Evolutionary conservation across 495 filamentous ascomycete species (phyloP).

Genomic region (Aspergillus heteromorphus): DNA sequence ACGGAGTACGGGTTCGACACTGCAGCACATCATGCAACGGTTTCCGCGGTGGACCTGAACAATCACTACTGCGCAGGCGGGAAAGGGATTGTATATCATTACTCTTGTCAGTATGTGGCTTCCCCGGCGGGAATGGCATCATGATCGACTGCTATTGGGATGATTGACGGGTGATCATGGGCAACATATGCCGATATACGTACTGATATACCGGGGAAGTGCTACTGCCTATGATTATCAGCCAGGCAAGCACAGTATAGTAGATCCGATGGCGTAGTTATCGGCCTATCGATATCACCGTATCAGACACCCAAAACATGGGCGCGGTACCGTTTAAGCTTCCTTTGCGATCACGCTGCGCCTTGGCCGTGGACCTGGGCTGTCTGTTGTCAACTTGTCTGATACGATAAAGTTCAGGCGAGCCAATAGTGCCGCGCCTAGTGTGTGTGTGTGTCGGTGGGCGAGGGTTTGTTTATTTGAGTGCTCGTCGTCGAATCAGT

Average conservation of each 20-base stretch:
- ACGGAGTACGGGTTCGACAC: neutral
- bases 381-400: neutral
- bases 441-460: too few species aligned
- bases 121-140: neutral
- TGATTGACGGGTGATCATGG: neutral
- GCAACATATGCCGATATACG: too few species aligned
- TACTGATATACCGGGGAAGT: neutral
- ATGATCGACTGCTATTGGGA: conserved; percentile 5
- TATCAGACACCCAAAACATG: neutral
- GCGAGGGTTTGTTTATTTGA: neutral
- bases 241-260: too few species aligned
- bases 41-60: conserved; percentile 5
- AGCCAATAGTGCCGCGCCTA: conserved; percentile 1
- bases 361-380: too few species aligned
- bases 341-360: neutral
- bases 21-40: conserved; percentile 15
- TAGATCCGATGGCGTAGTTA: too few species aligned
- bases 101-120: too few species aligned
- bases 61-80: conserved; percentile 3
- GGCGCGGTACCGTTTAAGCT: neutral
- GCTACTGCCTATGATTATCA: too few species aligned
- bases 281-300: too few species aligned
- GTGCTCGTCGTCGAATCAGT: neutral
- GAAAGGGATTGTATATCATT: conserved; percentile 7
- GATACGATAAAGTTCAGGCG: conserved; percentile 1